These are phyloP conservation scores for Vaucheria bursata DNA, from an alignment of 352 stramenopile species.

Conservation along the genomic window DNA sequence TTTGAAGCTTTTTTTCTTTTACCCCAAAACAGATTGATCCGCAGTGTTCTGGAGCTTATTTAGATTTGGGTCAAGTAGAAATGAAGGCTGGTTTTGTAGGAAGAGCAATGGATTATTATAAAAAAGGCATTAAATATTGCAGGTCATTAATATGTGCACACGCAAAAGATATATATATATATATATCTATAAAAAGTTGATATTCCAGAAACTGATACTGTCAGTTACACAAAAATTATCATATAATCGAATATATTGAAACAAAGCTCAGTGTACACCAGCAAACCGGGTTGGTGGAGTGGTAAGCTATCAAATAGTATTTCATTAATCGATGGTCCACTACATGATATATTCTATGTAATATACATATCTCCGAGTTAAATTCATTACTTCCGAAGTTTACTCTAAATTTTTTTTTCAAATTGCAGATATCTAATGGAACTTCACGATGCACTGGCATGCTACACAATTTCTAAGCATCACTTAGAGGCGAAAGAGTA, in stretches of 20 bases:
- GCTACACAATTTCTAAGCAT: conserved; percentile 16
- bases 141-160: not conserved
- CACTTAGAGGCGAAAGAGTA: conserved; percentile 24
- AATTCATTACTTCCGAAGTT: not conserved
- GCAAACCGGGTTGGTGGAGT: too few relatives aligned
- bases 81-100: conserved; percentile 23
- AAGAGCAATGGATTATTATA: conserved; percentile 22
- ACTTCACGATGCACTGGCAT: conserved; percentile 40
- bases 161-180: not conserved
- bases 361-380: not conserved
- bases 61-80: conserved; percentile 37
- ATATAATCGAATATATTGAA: not conserved
- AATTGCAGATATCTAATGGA: conserved; percentile 24
- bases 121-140: not conserved
- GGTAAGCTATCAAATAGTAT: too few relatives aligned
- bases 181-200: too few relatives aligned
- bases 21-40: conserved; percentile 35
- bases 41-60: conserved; percentile 17
- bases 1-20: too few relatives aligned
- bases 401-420: too few relatives aligned
- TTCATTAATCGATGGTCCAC: not conserved
- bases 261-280: too few relatives aligned
- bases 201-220: not conserved
- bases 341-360: too few relatives aligned
- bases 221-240: not conserved